Percentiles rank a stretch among this genome's conserved stretches.
Conservation (phyloP, 2,329 filamentous ascomycete genomes). For the Cladorrhinum sp. region DNA sequence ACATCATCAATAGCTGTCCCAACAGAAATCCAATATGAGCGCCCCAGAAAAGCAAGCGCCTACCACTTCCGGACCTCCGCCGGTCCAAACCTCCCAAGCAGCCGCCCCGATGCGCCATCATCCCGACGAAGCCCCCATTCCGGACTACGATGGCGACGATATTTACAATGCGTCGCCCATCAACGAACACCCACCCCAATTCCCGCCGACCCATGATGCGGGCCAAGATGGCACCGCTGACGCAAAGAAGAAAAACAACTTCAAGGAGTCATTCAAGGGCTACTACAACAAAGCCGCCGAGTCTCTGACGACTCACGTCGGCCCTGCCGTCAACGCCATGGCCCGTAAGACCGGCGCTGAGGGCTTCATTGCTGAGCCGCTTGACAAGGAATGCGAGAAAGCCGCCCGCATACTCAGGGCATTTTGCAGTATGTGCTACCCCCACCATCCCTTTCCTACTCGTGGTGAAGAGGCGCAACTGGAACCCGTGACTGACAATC, state of each 20-base stretch:
- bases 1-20: no score
- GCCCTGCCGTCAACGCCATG: conserved; percentile 74
- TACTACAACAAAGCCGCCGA: conserved; percentile 16
- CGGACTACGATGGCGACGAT: conserved; percentile 16
- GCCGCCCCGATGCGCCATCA: conserved; percentile 24
- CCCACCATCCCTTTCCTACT: neutral
- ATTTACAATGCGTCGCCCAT: conserved; percentile 27
- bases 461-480: no score
- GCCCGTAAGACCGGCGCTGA: conserved; percentile 81
- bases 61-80: conserved; percentile 29
- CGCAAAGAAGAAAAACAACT: conserved; percentile 22
- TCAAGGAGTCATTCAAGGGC: conserved; percentile 4
- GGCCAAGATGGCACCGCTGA: conserved; percentile 12
- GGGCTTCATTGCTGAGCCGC: conserved; percentile 78
- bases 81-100: conserved; percentile 18
- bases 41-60: conserved; percentile 16
- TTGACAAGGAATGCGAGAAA: conserved; percentile 91
- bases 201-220: conserved; percentile 12
- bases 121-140: conserved; percentile 23
- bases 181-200: conserved; percentile 23
- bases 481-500: neutral
- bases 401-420: conserved; percentile 77
- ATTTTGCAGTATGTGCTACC: conserved; percentile 69
- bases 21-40: conserved; percentile 9
- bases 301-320: conserved; percentile 45